Evolutionary conservation across 2,329 filamentous ascomycete species (phyloP), one percentile per base, ranked within the genome.

Genomic region (Arthrobotrys entomopaga): DNA sequence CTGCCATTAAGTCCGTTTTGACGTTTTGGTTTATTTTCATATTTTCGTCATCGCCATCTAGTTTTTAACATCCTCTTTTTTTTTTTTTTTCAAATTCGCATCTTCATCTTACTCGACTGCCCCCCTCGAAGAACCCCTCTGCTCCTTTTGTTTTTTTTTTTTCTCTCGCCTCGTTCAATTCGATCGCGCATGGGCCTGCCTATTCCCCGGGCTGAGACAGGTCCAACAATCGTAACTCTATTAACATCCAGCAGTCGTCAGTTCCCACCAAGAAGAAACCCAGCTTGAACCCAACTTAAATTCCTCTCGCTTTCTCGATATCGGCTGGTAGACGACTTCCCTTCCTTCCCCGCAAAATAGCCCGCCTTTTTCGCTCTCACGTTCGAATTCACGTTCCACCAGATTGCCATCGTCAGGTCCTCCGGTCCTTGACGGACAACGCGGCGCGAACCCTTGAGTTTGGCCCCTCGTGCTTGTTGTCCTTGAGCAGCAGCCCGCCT

Each of bases 311-410:
- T 63, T 63, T 64, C 63, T 65, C 53, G 67, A 67, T 67, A 74
- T 64, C 58, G 63, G 52, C 49, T 74, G 71, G 54, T 67, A 77
- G 71, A 76, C 76, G 69, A 64, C 75, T 67, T 65, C 72, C 63
- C 76, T 72, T 72, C 75, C 70, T 77, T 77, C 76, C 72, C 64
- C 67, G 66, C 76, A 54, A 70, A 67, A 65, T 70, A 74, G 57
- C 6, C 67, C 75, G 49, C 56, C 48, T 46, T 65, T 67, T 65
- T 63, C 76, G 49, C 74, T 58, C 52, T 67, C 64, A 58, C 72
- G 46, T 49, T 54, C 65, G 66, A 54, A 54, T 52, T 66, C 57
- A 58, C 49, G 42, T 49, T 61, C 57, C 57, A 46, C 50, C 48
- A 46, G 48, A 26, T 40, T 8, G n/a, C 46, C 42, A 49, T 19